Evolutionary conservation across 2,329 filamentous ascomycete genomes (phyloP).

Genomic region (Xylaria hypoxylon): DNA sequence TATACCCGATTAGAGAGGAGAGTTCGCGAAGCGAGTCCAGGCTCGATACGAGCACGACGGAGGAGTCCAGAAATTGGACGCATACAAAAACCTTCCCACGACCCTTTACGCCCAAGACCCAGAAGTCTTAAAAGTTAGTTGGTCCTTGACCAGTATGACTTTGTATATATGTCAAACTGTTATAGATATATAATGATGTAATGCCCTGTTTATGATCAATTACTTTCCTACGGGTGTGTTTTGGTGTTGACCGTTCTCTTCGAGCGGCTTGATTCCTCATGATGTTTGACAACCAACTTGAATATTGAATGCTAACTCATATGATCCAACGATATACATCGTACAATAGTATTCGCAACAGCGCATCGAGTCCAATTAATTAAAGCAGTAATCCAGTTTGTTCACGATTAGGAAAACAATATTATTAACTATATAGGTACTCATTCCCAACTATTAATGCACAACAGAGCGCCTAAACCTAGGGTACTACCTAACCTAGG

Average conservation of each 20-base stretch:
- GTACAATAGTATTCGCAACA: not conserved
- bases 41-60: constrained; percentile 53
- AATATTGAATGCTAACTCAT: constrained; percentile 23
- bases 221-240: constrained; percentile 10
- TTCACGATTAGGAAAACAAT: constrained; percentile 5
- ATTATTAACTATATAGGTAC: not conserved
- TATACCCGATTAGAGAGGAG: constrained; percentile 42
- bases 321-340: constrained; percentile 11
- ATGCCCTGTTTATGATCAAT: constrained; percentile 27
- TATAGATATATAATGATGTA: constrained; percentile 41
- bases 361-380: not conserved
- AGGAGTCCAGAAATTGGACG: constrained; percentile 62
- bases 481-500: too few relatives aligned
- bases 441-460: not conserved
- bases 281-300: not conserved
- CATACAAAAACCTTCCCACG: constrained; percentile 61
- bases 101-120: constrained; percentile 56
- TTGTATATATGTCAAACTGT: constrained; percentile 52
- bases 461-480: not conserved
- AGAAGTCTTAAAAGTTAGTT: constrained; percentile 54
- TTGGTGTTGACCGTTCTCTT: constrained; percentile 32
- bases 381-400: not conserved
- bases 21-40: constrained; percentile 52
- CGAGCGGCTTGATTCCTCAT: constrained; percentile 3
- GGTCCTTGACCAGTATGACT: constrained; percentile 34